These are phyloP conservation scores for Penicillium fuscoglaucum DNA, from an alignment of 2,329 filamentous ascomycete genomes.

Conservation along the genomic window DNA sequence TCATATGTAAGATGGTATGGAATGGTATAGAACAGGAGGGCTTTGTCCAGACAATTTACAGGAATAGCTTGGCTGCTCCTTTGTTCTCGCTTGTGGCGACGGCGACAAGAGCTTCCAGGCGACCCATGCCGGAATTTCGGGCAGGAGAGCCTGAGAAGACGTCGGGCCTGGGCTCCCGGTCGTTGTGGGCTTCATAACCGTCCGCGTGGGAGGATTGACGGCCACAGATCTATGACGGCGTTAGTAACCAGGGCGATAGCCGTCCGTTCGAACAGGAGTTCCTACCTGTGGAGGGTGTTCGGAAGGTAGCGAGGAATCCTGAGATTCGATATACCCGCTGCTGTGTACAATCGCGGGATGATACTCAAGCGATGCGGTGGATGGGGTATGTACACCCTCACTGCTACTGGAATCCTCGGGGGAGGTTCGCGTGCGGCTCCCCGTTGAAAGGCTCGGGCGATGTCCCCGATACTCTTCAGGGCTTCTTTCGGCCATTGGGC, in stretches of 20 bases:
- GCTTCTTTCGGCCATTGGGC: slow-evolving; percentile 28
- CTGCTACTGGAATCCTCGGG: slow-evolving; percentile 53
- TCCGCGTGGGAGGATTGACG: slow-evolving; percentile 33
- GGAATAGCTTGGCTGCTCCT: slow-evolving; percentile 35
- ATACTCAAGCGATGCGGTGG: slow-evolving; percentile 49
- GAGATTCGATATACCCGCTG: slow-evolving; percentile 49
- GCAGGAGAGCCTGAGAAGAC: slow-evolving; percentile 31
- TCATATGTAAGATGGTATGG: slow-evolving; percentile 3
- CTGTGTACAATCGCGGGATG: slow-evolving; percentile 52
- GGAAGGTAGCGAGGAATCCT: slow-evolving; percentile 37
- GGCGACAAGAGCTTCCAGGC: slow-evolving; percentile 52
- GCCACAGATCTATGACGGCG: slow-evolving; percentile 37
- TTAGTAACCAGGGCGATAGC: slow-evolving; percentile 32
- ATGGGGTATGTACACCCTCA: slow-evolving; percentile 50
- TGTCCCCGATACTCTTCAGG: slow-evolving; percentile 33
- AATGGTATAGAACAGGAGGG: slow-evolving; percentile 8
- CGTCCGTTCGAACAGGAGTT: slow-evolving; percentile 27
- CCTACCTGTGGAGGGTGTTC: slow-evolving; percentile 46
- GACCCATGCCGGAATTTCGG: slow-evolving; percentile 45
- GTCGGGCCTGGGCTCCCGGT: slow-evolving; percentile 31
- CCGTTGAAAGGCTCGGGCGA: slow-evolving; percentile 27
- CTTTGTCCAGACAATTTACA: slow-evolving; percentile 23
- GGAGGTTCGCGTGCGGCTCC: slow-evolving; percentile 42
- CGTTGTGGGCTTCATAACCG: slow-evolving; percentile 31
- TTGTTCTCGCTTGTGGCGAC: slow-evolving; percentile 52